Conservation (phyloP, 805 yeast species). For the Metschnikowia gelsemii region DNA sequence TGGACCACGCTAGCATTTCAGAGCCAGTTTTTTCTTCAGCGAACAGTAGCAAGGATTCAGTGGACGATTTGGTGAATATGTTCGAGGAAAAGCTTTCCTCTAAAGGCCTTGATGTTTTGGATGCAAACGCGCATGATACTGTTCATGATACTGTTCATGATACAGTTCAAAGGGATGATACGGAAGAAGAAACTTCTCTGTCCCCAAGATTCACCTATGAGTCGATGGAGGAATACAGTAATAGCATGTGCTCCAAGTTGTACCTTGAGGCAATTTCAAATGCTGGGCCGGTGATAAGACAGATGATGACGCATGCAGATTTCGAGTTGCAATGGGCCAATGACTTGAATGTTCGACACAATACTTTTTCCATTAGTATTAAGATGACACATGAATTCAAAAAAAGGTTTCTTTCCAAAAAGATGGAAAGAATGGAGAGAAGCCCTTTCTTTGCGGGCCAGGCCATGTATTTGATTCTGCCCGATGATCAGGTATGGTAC, state of each 20-base stretch:
- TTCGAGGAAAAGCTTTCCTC: too few relatives aligned
- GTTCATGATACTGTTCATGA: too few relatives aligned
- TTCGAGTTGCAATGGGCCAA: conserved; percentile 51
- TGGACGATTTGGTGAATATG: too few relatives aligned
- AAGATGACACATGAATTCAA: not conserved
- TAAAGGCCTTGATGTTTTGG: too few relatives aligned
- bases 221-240: conserved; percentile 49
- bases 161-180: too few relatives aligned
- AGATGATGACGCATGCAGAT: conserved; percentile 26
- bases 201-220: conserved; percentile 47
- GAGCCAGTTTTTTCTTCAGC: too few relatives aligned
- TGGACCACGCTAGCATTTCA: too few relatives aligned
- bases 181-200: too few relatives aligned
- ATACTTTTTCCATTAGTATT: conserved; percentile 31
- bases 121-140: too few relatives aligned
- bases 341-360: conserved; percentile 40
- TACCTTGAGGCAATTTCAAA: conserved; percentile 55
- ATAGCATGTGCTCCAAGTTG: conserved; percentile 57
- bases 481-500: conserved; percentile 16
- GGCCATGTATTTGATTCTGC: not conserved
- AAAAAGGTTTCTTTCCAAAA: not conserved
- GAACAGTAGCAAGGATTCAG: too few relatives aligned
- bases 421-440: not conserved
- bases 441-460: conserved; percentile 1
- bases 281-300: conserved; percentile 22